Evolutionary conservation across 176 grass and related monocot species (phyloP).

Genomic region (Zea luxurians): DNA sequence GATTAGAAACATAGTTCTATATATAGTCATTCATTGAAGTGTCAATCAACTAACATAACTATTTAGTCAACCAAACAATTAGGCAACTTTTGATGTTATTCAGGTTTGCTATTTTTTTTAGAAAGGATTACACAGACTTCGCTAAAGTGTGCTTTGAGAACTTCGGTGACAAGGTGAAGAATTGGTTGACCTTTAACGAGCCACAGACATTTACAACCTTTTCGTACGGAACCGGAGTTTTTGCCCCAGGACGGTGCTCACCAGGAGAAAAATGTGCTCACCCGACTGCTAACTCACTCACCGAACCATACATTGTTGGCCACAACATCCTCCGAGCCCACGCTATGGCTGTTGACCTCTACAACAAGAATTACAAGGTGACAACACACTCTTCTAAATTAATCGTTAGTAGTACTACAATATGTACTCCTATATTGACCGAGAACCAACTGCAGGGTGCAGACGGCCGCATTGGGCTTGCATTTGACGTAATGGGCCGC

Average conservation of each 20-base stretch:
- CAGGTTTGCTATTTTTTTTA: background rate
- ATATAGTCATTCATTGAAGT: background rate
- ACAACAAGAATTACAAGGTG: background rate
- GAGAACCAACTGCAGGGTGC: background rate
- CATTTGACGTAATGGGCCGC: background rate
- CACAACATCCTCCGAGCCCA: constrained; percentile 23
- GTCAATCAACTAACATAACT: too few relatives aligned
- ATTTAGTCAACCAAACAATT: too few relatives aligned
- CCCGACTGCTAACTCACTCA: background rate
- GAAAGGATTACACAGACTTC: background rate
- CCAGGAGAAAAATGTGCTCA: background rate
- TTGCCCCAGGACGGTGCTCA: constrained; percentile 20
- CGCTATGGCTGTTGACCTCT: background rate
- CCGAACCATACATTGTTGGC: background rate
- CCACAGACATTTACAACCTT: background rate
- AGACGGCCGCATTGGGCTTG: background rate
- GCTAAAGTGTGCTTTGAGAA: constrained; percentile 19
- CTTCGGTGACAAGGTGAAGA: constrained; percentile 33
- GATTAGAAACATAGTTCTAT: too few relatives aligned
- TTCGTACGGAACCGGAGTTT: background rate
- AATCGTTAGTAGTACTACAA: background rate
- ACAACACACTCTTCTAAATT: background rate
- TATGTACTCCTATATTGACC: background rate
- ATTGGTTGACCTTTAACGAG: constrained; percentile 41
- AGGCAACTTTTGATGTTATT: background rate